Conservation (phyloP, 345 rosid genomes). For the Luvunga scandens region DNA sequence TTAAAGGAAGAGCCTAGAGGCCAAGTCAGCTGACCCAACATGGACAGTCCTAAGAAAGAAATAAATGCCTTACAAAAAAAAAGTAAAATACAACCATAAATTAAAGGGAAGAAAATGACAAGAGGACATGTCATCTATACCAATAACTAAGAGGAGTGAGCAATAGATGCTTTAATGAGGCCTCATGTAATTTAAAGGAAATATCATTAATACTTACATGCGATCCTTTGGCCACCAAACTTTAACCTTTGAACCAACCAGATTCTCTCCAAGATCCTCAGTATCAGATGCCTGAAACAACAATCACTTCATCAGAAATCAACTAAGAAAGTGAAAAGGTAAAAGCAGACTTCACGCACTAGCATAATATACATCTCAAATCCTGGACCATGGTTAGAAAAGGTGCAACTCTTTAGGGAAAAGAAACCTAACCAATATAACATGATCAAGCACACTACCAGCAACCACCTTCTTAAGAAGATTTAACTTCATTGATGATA, state of each 20-base stretch:
- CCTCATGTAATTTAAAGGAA: not conserved
- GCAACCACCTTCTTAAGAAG: not conserved
- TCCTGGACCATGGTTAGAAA: not conserved
- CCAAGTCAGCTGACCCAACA: not conserved
- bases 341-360: not conserved
- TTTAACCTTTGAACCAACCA: slow-evolving; percentile 74
- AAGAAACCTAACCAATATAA: not conserved
- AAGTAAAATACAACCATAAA: not conserved
- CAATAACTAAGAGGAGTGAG: not conserved
- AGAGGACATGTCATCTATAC: not conserved
- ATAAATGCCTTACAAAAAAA: not conserved
- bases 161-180: not conserved
- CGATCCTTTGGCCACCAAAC: slow-evolving; percentile 96
- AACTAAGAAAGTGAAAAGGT: not conserved
- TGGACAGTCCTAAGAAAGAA: not conserved
- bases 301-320: slow-evolving; percentile 22
- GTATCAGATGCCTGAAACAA: slow-evolving; percentile 53
- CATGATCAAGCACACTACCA: not conserved
- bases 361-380: not conserved
- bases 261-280: slow-evolving; percentile 38
- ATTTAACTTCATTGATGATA: not conserved
- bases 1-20: not conserved
- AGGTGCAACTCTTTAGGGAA: not conserved
- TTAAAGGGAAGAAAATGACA: not conserved
- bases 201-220: slow-evolving; percentile 40